A percentile compares a stretch with the other conserved stretches of the same genome.
phyloP scores from a whole-genome alignment of 2,329 filamentous ascomycete genomes.

The Venturia aucupariae region DNA sequence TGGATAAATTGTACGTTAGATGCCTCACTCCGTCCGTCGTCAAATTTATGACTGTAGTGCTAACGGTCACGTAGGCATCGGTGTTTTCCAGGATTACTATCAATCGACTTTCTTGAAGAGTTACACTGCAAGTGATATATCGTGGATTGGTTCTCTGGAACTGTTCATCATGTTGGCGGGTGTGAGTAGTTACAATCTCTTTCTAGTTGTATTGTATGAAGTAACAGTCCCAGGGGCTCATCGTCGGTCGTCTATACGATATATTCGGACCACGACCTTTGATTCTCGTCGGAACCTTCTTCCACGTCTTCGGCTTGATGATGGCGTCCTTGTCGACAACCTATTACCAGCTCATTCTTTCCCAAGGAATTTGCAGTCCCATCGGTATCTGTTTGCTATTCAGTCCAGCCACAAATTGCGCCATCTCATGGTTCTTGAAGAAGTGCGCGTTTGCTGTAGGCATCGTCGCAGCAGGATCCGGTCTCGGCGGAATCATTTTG shows the following conservation, averaged over 20 bases:
- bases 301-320: conserved; percentile 55
- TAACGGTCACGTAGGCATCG: conserved; percentile 35
- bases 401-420: conserved; percentile 51
- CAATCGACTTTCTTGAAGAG: conserved; percentile 59
- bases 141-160: conserved; percentile 51
- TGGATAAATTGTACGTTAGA: conserved; percentile 42
- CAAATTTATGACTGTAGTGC: not conserved
- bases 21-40: no score
- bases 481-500: conserved; percentile 39
- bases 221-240: not conserved
- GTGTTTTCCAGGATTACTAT: conserved; percentile 72
- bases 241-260: conserved; percentile 57
- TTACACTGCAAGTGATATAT: conserved; percentile 60
- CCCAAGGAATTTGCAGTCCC: conserved; percentile 45
- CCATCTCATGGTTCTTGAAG: conserved; percentile 73
- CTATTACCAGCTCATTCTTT: conserved; percentile 47
- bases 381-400: conserved; percentile 43
- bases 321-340: conserved; percentile 54
- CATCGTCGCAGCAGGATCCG: conserved; percentile 62
- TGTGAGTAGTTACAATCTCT: not conserved
- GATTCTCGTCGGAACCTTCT: conserved; percentile 55
- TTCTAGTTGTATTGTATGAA: no score
- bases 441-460: conserved; percentile 74
- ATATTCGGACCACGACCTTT: conserved; percentile 65
- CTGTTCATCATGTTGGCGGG: conserved; percentile 40